Percentiles rank a stretch among this genome's conserved stretches.
Conservation (phyloP, 768 basidiomycete species). For the Kondoa malvinella region DNA sequence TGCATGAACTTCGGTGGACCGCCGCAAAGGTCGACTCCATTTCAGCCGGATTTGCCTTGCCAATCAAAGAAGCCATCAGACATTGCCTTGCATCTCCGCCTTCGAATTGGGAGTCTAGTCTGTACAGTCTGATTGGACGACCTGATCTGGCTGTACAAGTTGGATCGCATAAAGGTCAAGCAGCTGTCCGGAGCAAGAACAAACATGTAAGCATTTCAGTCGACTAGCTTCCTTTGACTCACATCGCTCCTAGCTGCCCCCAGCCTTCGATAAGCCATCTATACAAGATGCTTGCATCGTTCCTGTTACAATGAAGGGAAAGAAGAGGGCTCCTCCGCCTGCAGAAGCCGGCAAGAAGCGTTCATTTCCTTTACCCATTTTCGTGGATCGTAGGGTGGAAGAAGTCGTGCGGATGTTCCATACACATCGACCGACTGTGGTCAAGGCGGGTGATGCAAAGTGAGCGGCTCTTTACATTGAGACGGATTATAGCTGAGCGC, state of each 20-base stretch:
- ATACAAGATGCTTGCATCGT: background rate
- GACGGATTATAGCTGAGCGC: background rate
- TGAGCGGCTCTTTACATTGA: background rate
- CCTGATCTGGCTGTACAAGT: slow-evolving; percentile 47
- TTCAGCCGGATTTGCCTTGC: slow-evolving; percentile 31
- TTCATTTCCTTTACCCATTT: slow-evolving; percentile 50
- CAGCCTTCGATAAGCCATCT: slow-evolving; percentile 7
- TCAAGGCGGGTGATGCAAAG: slow-evolving; percentile 34
- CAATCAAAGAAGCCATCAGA: slow-evolving; percentile 67
- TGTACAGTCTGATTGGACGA: slow-evolving; percentile 54
- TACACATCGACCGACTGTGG: slow-evolving; percentile 51
- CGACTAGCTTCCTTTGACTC: background rate
- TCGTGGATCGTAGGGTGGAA: slow-evolving; percentile 70
- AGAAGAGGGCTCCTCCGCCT: slow-evolving; percentile 16
- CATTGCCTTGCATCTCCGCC: slow-evolving; percentile 66
- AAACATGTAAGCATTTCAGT: background rate
- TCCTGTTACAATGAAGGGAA: slow-evolving; percentile 1
- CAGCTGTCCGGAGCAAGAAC: background rate
- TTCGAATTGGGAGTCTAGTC: slow-evolving; percentile 50
- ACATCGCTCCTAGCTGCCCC: background rate
- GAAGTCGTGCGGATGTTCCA: slow-evolving; percentile 84
- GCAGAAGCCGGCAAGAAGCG: slow-evolving; percentile 47
- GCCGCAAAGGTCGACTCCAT: slow-evolving; percentile 1
- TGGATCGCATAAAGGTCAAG: background rate
- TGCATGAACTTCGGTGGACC: slow-evolving; percentile 7